These are phyloP conservation scores for Macrolepiota fuliginosa DNA, from an alignment of 768 basidiomycete genomes.

Conservation along the genomic window DNA sequence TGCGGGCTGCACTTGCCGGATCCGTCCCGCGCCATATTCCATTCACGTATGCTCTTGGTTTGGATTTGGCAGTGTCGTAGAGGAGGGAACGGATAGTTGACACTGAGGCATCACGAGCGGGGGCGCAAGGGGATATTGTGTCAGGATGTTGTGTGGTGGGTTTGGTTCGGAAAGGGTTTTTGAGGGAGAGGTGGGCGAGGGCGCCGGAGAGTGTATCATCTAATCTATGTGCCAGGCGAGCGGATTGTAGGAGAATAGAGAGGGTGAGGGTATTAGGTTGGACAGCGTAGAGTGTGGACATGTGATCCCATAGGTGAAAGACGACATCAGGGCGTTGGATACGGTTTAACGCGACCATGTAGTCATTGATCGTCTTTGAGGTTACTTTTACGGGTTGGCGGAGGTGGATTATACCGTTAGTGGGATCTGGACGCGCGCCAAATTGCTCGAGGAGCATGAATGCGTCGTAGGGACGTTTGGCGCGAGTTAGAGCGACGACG, in stretches of 20 bases:
- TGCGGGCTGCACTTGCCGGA: constrained; percentile 47
- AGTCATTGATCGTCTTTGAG: constrained; percentile 19
- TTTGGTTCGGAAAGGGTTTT: constrained; percentile 29
- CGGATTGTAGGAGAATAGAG: constrained; percentile 57
- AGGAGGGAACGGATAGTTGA: constrained; percentile 21
- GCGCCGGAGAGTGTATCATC: constrained; percentile 52
- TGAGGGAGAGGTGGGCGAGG: constrained; percentile 41
- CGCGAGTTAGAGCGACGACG: constrained; percentile 44
- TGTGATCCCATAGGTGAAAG: constrained; percentile 68
- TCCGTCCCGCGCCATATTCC: constrained; percentile 44
- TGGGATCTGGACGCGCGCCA: constrained; percentile 4
- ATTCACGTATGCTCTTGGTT: constrained; percentile 24
- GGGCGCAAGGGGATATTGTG: background rate
- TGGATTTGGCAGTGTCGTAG: background rate
- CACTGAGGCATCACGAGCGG: constrained; percentile 24
- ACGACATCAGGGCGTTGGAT: constrained; percentile 59
- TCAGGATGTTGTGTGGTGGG: background rate
- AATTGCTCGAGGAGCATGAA: constrained; percentile 48
- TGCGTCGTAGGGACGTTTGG: constrained; percentile 43
- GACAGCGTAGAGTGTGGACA: constrained; percentile 55
- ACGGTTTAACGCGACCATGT: constrained; percentile 38
- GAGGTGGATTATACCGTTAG: background rate
- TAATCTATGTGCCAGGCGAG: constrained; percentile 48
- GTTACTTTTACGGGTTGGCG: constrained; percentile 15
- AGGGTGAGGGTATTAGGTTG: constrained; percentile 56